Conservation (phyloP, 129 eudicot species). For the Ambrosia artemisiifolia region DNA sequence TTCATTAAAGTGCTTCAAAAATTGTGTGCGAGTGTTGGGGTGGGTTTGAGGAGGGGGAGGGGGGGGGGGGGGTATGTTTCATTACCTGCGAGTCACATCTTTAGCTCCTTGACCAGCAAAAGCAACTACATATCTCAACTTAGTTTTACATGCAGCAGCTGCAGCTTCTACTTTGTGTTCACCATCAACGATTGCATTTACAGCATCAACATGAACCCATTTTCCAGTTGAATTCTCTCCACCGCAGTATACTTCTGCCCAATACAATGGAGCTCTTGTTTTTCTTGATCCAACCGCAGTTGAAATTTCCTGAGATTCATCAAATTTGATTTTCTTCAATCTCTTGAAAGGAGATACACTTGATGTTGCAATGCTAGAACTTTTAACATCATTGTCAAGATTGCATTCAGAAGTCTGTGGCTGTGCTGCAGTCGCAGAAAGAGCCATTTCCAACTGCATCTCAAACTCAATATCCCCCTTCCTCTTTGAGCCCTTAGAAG, state of each 20-base stretch:
- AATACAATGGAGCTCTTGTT: slow-evolving; percentile 81
- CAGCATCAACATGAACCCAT: slow-evolving; percentile 94
- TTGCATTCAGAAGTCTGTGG: slow-evolving; percentile 16
- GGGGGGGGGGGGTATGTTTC: background rate
- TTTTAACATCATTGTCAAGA: slow-evolving; percentile 21
- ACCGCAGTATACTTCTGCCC: slow-evolving; percentile 84
- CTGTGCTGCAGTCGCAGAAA: slow-evolving; percentile 62
- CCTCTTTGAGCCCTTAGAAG: slow-evolving; percentile 46
- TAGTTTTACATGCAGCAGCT: slow-evolving; percentile 78
- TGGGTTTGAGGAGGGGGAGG: background rate
- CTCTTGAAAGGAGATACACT: slow-evolving; percentile 37
- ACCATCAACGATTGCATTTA: slow-evolving; percentile 76
- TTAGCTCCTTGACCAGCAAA: slow-evolving; percentile 94
- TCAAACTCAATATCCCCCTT: slow-evolving; percentile 89
- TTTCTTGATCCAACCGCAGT: slow-evolving; percentile 81
- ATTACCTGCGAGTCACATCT: slow-evolving; percentile 96
- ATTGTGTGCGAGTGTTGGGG: background rate
- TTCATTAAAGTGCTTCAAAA: background rate
- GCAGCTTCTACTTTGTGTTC: slow-evolving; percentile 91
- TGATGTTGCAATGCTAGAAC: slow-evolving; percentile 17
- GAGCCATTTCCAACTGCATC: slow-evolving; percentile 89
- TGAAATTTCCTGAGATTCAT: slow-evolving; percentile 55
- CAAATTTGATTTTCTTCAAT: slow-evolving; percentile 39
- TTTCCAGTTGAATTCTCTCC: slow-evolving; percentile 80
- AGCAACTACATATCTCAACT: slow-evolving; percentile 90